A percentile compares a stretch with the other conserved stretches of the same genome.
Conservation (phyloP, 2,329 filamentous ascomycete genomes). For the Diaporthe sp. region DNA sequence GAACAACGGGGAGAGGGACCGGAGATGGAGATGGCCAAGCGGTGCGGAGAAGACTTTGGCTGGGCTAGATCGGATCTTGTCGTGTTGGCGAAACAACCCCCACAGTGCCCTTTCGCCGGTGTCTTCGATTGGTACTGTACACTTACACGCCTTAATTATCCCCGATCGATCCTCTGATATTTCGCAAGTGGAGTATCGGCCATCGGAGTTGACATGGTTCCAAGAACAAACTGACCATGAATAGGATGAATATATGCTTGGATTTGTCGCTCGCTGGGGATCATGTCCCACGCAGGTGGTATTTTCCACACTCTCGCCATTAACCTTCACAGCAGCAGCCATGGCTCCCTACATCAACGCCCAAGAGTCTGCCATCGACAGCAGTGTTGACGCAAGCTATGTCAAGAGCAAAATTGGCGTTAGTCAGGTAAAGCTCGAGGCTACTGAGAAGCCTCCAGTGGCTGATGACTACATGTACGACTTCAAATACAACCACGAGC, state of each 20-base stretch:
- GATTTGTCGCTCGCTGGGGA: not conserved
- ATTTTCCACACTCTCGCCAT: not conserved
- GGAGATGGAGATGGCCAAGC: not conserved
- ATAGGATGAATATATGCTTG: conserved; percentile 20
- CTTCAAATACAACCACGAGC: conserved; percentile 55
- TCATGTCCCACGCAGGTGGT: not conserved
- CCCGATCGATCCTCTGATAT: not conserved
- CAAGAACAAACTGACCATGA: not conserved
- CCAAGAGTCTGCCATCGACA: conserved; percentile 19
- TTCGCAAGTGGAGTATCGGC: not conserved
- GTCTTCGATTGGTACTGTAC: not conserved
- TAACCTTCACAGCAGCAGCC: not conserved
- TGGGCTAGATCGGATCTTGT: not conserved
- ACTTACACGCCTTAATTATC: not conserved
- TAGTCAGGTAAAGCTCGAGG: conserved; percentile 3
- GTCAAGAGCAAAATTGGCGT: conserved; percentile 6
- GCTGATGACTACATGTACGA: conserved; percentile 58
- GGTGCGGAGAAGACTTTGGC: conserved; percentile 15
- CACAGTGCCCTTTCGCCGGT: not conserved
- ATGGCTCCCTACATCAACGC: conserved; percentile 24
- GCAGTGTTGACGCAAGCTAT: not conserved
- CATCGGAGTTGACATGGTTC: not conserved
- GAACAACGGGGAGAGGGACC: not conserved
- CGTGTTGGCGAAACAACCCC: not conserved
- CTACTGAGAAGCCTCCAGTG: conserved; percentile 45